These are phyloP conservation scores for Leptomonas pyrrhocoris DNA, from an alignment of 208 protist species.

Conservation along the genomic window DNA sequence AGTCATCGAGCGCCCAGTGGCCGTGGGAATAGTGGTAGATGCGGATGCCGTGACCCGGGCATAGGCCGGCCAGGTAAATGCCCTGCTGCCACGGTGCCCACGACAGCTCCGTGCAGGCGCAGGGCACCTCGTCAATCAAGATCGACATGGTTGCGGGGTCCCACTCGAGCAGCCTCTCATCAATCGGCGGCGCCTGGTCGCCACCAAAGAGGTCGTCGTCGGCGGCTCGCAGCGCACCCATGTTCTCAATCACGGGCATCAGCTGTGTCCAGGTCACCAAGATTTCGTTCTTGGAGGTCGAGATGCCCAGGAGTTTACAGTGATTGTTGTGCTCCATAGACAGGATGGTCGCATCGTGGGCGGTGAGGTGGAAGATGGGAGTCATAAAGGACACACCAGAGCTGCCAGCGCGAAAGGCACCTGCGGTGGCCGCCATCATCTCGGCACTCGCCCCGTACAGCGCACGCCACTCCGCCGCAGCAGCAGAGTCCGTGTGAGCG, in stretches of 20 bases:
- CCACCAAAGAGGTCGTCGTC: constrained; percentile 35
- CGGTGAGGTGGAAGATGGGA: constrained; percentile 81
- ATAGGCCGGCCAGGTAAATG: constrained; percentile 68
- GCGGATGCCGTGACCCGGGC: constrained; percentile 54
- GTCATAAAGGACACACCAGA: constrained; percentile 59
- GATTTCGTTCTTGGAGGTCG: constrained; percentile 77
- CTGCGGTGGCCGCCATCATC: constrained; percentile 27
- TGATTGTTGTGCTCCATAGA: constrained; percentile 91
- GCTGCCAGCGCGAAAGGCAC: constrained; percentile 16
- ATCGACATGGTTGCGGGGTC: constrained; percentile 53
- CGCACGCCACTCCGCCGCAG: constrained; percentile 31
- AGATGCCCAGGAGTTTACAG: constrained; percentile 74
- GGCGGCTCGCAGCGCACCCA: constrained; percentile 11
- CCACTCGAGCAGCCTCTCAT: constrained; percentile 63
- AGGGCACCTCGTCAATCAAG: constrained; percentile 61
- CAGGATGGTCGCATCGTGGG: constrained; percentile 69
- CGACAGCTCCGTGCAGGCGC: constrained; percentile 61
- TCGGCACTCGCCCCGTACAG: constrained; percentile 27
- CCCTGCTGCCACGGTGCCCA: constrained; percentile 90
- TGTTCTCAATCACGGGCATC: constrained; percentile 61
- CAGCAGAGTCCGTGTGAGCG: constrained; percentile 8
- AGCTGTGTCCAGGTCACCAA: constrained; percentile 70
- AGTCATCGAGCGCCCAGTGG: constrained; percentile 72
- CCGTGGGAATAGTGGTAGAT: constrained; percentile 85
- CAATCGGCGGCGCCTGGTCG: constrained; percentile 21